These are phyloP conservation scores for Annona squamosa DNA, from an alignment of 164 flowering plant species.

Conservation along the genomic window DNA sequence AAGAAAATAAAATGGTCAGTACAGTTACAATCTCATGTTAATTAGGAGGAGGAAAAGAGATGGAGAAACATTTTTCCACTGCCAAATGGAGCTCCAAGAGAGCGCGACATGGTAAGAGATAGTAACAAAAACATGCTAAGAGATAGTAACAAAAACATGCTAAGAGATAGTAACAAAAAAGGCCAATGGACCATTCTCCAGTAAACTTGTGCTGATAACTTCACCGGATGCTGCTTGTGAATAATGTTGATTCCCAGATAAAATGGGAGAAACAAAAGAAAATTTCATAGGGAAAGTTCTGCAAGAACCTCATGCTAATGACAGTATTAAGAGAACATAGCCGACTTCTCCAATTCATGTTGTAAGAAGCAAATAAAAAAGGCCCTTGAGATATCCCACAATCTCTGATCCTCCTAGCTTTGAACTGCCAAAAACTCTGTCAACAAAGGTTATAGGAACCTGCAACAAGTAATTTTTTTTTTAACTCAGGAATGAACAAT, in stretches of 20 bases:
- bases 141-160: neutral
- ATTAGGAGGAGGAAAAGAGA: too few relatives aligned
- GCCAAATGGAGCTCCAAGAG: too few relatives aligned
- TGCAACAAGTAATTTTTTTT: conserved; percentile 13
- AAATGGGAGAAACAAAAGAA: neutral
- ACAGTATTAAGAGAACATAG: neutral
- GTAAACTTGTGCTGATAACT: neutral
- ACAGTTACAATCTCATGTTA: too few relatives aligned
- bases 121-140: too few relatives aligned
- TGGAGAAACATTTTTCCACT: too few relatives aligned
- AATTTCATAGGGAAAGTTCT: neutral
- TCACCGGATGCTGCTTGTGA: neutral
- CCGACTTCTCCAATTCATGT: conserved; percentile 30
- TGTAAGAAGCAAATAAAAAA: conserved; percentile 66
- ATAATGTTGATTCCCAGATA: neutral
- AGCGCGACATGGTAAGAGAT: too few relatives aligned
- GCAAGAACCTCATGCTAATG: neutral
- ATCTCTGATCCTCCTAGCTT: conserved; percentile 99
- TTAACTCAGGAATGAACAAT: neutral
- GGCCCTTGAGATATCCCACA: conserved; percentile 91
- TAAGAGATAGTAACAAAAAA: neutral
- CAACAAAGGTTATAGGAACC: conserved; percentile 98
- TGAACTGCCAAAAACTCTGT: conserved; percentile 92
- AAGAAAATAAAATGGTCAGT: too few relatives aligned
- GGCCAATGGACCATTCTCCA: neutral